Evolutionary conservation across 495 filamentous ascomycete species (phyloP).

Genomic region (Amphirosellinia nigrospora): DNA sequence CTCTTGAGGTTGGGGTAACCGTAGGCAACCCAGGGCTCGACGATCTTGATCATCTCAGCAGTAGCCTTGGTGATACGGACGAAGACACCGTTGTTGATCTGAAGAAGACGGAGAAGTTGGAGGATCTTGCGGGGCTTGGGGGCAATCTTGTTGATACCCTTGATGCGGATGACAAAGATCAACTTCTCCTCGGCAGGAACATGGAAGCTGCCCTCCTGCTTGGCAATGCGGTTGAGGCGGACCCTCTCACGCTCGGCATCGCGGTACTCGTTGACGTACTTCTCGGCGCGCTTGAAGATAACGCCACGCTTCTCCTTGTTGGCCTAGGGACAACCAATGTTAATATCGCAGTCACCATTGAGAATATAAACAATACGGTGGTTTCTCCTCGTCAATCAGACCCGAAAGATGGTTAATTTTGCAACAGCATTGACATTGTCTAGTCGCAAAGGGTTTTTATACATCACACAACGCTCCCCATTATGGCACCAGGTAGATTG

Average conservation of each 20-base stretch:
- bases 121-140: constrained; percentile 99
- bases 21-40: constrained; percentile 98
- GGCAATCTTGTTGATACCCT: constrained; percentile 99
- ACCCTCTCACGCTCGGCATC: constrained; percentile 98
- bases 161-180: constrained; percentile 98
- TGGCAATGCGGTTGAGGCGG: constrained; percentile 84
- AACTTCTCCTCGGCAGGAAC: constrained; percentile 94
- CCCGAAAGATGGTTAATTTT: constrained; percentile 99
- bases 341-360: constrained; percentile 41
- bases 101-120: constrained; percentile 96
- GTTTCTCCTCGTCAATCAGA: constrained; percentile 66
- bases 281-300: constrained; percentile 99
- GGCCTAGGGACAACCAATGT: constrained; percentile 62
- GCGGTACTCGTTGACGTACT: constrained; percentile 99
- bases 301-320: constrained; percentile 96
- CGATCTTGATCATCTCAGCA: constrained; percentile 94
- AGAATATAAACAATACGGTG: constrained; percentile 15
- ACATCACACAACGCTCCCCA: constrained; percentile 50
- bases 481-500: constrained; percentile 28
- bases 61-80: constrained; percentile 97
- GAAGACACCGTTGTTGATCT: constrained; percentile 99
- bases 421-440: constrained; percentile 96
- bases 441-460: constrained; percentile 89
- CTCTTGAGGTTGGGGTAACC: constrained; percentile 99
- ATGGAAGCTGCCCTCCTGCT: constrained; percentile 92